A percentile compares a stretch with the other conserved stretches of the same genome.
Conservation (phyloP, 176 grass and related monocot genomes). For the Aechmea fasciata region DNA sequence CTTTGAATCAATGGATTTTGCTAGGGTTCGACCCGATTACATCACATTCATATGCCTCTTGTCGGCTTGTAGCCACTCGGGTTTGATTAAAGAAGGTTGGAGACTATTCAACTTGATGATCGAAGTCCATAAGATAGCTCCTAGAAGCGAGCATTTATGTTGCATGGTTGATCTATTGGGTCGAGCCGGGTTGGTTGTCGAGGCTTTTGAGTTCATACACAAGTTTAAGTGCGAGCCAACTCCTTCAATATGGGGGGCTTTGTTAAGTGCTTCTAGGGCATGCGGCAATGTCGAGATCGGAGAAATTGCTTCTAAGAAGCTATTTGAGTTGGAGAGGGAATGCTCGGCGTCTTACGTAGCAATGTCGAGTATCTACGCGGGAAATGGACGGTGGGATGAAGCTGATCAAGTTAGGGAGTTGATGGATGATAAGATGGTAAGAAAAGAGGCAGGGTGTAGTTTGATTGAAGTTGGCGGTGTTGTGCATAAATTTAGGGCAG, state of each 20-base stretch:
- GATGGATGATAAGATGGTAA: slow-evolving; percentile 26
- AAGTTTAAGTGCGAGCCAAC: slow-evolving; percentile 12
- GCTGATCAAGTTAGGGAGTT: slow-evolving; percentile 22
- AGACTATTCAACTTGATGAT: slow-evolving; percentile 31
- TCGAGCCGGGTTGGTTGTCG: slow-evolving; percentile 25
- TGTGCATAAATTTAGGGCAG: slow-evolving; percentile 32
- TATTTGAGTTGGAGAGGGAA: slow-evolving; percentile 35
- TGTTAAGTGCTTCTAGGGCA: slow-evolving; percentile 32
- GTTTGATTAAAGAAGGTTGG: slow-evolving; percentile 27
- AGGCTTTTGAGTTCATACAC: slow-evolving; percentile 38
- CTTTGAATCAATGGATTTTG: slow-evolving; percentile 27
- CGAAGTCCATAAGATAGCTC: slow-evolving; percentile 12
- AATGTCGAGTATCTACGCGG: slow-evolving; percentile 34
- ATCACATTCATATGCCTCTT: slow-evolving; percentile 43
- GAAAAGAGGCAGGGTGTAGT: slow-evolving; percentile 41
- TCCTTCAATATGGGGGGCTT: slow-evolving; percentile 32
- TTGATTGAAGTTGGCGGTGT: slow-evolving; percentile 30
- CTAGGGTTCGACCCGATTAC: slow-evolving; percentile 22
- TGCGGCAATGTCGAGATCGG: slow-evolving; percentile 22
- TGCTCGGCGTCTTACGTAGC: slow-evolving; percentile 34
- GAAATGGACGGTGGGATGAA: slow-evolving; percentile 20
- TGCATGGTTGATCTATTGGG: slow-evolving; percentile 46
- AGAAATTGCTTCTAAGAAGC: slow-evolving; percentile 32
- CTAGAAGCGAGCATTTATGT: slow-evolving; percentile 36
- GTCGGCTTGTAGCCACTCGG: slow-evolving; percentile 42